These are phyloP conservation scores for Pichia sp. DNA, from an alignment of 1,139 yeast species.

Conservation along the genomic window DNA sequence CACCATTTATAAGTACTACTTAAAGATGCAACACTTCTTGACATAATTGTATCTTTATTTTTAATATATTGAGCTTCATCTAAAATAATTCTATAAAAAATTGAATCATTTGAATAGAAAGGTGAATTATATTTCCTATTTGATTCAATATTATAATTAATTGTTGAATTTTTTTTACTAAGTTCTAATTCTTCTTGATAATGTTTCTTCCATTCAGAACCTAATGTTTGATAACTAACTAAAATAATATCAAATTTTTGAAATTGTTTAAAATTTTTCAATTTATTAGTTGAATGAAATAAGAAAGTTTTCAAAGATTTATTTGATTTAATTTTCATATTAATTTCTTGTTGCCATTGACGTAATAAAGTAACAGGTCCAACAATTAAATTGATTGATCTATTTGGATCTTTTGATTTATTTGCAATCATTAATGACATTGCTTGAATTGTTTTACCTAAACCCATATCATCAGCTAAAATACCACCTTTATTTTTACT, in stretches of 20 bases:
- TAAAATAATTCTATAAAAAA: constrained; percentile 61
- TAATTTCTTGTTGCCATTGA: constrained; percentile 80
- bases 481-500: constrained; percentile 62
- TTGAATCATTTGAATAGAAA: constrained; percentile 49
- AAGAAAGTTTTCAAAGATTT: constrained; percentile 44
- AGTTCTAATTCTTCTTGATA: constrained; percentile 34
- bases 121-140: constrained; percentile 50
- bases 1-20: constrained; percentile 61
- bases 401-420: constrained; percentile 29
- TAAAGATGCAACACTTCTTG: constrained; percentile 59
- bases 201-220: constrained; percentile 64
- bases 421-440: constrained; percentile 60
- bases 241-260: constrained; percentile 61
- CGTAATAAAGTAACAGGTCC: constrained; percentile 79
- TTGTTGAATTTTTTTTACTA: constrained; percentile 24
- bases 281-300: constrained; percentile 49
- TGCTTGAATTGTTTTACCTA: constrained; percentile 86
- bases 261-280: constrained; percentile 40
- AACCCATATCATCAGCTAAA: constrained; percentile 91
- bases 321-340: constrained; percentile 47
- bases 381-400: constrained; percentile 63
- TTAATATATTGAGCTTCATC: constrained; percentile 93
- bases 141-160: constrained; percentile 29
- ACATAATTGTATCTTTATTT: constrained; percentile 58
- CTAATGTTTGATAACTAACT: constrained; percentile 70